These are phyloP conservation scores for Fraxinus greggii DNA, from an alignment of 305 asterid species.

Conservation along the genomic window DNA sequence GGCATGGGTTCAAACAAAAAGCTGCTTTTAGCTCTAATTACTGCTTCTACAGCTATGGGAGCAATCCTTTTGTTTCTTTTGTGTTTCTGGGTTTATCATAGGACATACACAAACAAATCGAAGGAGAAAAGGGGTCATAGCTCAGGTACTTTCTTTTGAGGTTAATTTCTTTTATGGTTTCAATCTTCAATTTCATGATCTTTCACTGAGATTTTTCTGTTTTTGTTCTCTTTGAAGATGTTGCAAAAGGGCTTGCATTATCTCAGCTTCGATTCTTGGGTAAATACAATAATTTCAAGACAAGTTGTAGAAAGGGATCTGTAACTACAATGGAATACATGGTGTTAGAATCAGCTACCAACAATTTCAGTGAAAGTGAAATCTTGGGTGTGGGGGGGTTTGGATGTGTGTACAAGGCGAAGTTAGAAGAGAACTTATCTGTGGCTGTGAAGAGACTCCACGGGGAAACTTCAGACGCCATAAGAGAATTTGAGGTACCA, in stretches of 20 bases:
- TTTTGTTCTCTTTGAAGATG: conserved; percentile 19
- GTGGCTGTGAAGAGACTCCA: conserved; percentile 68
- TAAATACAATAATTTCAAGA: conserved; percentile 27
- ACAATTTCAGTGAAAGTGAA: conserved; percentile 44
- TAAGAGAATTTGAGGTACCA: conserved; percentile 63
- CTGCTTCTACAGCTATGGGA: conserved; percentile 44
- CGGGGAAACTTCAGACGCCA: conserved; percentile 40
- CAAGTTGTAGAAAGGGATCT: conserved; percentile 27
- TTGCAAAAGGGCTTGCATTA: conserved; percentile 29
- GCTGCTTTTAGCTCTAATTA: conserved; percentile 37
- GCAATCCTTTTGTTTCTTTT: conserved; percentile 33
- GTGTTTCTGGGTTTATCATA: conserved; percentile 38
- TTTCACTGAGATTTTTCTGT: not conserved
- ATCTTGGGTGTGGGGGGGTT: conserved; percentile 74
- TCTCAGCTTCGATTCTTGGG: conserved; percentile 28
- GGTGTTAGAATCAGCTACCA: conserved; percentile 54
- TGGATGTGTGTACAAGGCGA: conserved; percentile 67
- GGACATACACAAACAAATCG: conserved; percentile 35
- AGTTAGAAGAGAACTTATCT: conserved; percentile 42
- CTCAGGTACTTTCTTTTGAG: conserved; percentile 30
- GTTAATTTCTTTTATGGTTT: not conserved
- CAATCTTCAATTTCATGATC: not conserved
- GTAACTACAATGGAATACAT: conserved; percentile 51
- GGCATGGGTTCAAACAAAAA: conserved; percentile 35
- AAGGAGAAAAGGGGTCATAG: conserved; percentile 17